Conservation (phyloP, 305 asterid species). For the Plantago lanceolata region DNA sequence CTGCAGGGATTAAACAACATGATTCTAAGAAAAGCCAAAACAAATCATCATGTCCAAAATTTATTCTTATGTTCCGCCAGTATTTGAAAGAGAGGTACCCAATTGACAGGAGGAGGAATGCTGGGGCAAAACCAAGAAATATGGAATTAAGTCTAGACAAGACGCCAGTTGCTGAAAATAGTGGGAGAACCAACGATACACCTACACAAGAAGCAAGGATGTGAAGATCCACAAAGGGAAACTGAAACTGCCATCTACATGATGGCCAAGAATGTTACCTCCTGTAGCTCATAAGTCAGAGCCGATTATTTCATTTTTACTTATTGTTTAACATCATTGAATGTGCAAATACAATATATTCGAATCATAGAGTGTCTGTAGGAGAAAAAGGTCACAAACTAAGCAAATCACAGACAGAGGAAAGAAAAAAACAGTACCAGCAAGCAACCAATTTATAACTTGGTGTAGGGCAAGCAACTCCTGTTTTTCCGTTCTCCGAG, state of each 20-base stretch:
- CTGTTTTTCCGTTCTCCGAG: constrained; percentile 82
- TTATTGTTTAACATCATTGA: neutral
- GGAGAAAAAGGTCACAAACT: no score
- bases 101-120: constrained; percentile 86
- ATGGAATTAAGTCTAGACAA: constrained; percentile 80
- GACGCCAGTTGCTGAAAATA: constrained; percentile 67
- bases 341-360: neutral
- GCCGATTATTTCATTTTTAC: no score
- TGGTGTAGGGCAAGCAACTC: constrained; percentile 76
- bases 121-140: constrained; percentile 89
- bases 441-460: constrained; percentile 77
- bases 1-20: constrained; percentile 40
- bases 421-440: constrained; percentile 52
- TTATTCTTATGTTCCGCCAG: neutral
- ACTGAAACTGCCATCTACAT: constrained; percentile 1
- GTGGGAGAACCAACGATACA: constrained; percentile 75
- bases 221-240: neutral
- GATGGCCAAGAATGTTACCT: neutral
- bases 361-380: constrained; percentile 4
- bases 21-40: constrained; percentile 15
- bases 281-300: neutral
- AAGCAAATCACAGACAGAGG: constrained; percentile 1
- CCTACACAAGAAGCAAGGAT: constrained; percentile 39
- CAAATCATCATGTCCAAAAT: constrained; percentile 10
- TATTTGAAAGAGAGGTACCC: constrained; percentile 53